Evolutionary conservation across 1,139 yeast genomes (phyloP), one percentile per base, ranked within the genome.

Genomic region (Saccharomyces hybrid): DNA sequence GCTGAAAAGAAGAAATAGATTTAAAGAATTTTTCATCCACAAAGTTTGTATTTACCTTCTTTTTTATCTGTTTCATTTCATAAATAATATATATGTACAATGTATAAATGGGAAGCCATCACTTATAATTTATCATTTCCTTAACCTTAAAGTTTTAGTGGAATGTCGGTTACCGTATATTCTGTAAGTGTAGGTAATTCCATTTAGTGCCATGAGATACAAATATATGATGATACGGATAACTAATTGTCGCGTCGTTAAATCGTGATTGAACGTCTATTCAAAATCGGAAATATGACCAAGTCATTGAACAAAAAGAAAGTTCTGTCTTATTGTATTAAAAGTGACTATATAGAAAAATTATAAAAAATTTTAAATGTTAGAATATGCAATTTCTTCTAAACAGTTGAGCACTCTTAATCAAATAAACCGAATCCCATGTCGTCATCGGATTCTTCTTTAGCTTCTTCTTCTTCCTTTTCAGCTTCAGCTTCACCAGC

Each of bases 1-100:
- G 97, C 96, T 81, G 97, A 89, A 73, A 90, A 90, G 91, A 89
- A 89, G 89, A 89, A 89, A 84, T 87, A 86, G 82, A 38, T 38
- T 38, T 16, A 16, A 38, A 38, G 44, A 38, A 16, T 38, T 16
- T 38, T 19, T 38, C 60, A 60, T 50, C 49, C 27, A n/a, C 29
- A 41, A 42, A 44, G 25, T 34, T 51, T 49, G 52, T 47, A 48
- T 27, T 41, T 29, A 53, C 55, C 55, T 57, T 54, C 55, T 56
- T 55, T 55, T 55, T 56, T 53, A 54, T 55, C 57, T 57, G 57
- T 55, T 58, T 58, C 25, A 38, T 38, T 38, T 38, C 44, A 38
- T 38, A 38, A 38, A 38, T 38, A 38, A 38, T 11, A 38, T 38
- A 38, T 62, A 62, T 62, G 67, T 63, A 63, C 62, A 65, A 60